Percentiles rank a stretch among this genome's conserved stretches.
phyloP scores from a whole-genome alignment of 2,329 filamentous ascomycete genomes.

The Fusarium papillatum region DNA sequence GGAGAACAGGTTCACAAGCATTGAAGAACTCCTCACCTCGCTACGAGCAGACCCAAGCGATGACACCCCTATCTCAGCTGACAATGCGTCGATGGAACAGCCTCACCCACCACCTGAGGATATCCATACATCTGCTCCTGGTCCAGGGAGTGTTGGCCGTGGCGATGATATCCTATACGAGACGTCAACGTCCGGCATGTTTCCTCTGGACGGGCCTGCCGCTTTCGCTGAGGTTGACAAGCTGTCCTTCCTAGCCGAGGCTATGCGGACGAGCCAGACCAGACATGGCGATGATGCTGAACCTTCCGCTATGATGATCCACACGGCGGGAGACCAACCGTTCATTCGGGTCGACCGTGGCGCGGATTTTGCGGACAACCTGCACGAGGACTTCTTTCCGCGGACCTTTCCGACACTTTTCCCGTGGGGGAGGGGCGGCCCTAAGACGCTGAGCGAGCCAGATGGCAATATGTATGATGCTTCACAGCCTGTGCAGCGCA shows the following conservation, averaged over 20 bases:
- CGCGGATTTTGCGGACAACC: not conserved
- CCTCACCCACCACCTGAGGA: too few relatives aligned
- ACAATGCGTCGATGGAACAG: not conserved
- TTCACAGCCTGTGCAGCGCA: too few relatives aligned
- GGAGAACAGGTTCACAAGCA: not conserved
- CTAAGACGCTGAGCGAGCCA: too few relatives aligned
- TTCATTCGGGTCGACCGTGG: not conserved
- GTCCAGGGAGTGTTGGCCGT: too few relatives aligned
- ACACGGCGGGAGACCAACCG: not conserved
- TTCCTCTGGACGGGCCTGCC: slow-evolving; percentile 3
- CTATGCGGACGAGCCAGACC: not conserved
- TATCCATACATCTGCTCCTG: too few relatives aligned
- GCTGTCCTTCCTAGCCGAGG: not conserved
- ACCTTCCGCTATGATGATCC: not conserved
- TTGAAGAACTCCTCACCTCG: slow-evolving; percentile 1
- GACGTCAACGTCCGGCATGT: not conserved
- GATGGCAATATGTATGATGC: too few relatives aligned
- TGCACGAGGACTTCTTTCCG: slow-evolving; percentile 4
- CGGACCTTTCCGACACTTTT: not conserved
- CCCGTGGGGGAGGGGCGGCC: slow-evolving; percentile 8
- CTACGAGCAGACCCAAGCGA: not conserved
- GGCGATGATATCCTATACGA: not conserved
- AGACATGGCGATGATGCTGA: not conserved
- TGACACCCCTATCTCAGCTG: not conserved
- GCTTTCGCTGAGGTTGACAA: slow-evolving; percentile 8